Percentiles rank a stretch among this genome's conserved stretches.
Conservation (phyloP, 2,329 filamentous ascomycete genomes). For the Capronia americana region DNA sequence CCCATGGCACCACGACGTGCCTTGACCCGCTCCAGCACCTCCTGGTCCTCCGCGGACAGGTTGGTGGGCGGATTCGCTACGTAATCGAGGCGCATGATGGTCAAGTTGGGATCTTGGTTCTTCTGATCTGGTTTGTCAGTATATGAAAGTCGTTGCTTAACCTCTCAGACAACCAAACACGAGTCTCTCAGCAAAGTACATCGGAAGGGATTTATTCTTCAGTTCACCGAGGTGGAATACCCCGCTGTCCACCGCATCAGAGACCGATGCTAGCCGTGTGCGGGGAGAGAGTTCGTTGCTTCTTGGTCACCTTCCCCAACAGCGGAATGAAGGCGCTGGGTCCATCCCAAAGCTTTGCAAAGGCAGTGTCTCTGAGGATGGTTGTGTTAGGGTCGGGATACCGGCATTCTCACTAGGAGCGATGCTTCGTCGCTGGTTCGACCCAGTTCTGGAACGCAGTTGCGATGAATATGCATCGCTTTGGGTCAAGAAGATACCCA, state of each 20-base stretch:
- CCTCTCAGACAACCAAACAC: neutral
- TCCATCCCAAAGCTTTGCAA: neutral
- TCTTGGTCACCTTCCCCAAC: constrained; percentile 8
- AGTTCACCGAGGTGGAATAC: constrained; percentile 1
- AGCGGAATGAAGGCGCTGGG: neutral
- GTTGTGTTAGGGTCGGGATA: neutral
- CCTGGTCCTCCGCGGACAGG: constrained; percentile 51
- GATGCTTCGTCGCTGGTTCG: neutral
- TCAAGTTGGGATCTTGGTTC: neutral
- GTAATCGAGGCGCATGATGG: constrained; percentile 62
- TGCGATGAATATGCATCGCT: neutral
- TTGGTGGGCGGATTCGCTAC: constrained; percentile 57
- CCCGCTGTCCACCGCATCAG: neutral
- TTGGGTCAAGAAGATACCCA: neutral
- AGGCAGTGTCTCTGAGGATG: neutral
- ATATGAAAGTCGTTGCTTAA: neutral
- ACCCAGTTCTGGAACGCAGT: neutral
- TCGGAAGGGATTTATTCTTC: neutral
- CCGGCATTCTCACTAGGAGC: neutral
- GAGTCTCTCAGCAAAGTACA: neutral
- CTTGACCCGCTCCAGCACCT: constrained; percentile 58
- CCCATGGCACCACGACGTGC: constrained; percentile 57
- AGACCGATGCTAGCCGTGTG: constrained; percentile 11
- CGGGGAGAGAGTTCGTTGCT: constrained; percentile 8
- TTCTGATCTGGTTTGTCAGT: neutral